These are phyloP conservation scores for Diatrype stigma DNA, from an alignment of 2,329 filamentous ascomycete species.

Conservation along the genomic window DNA sequence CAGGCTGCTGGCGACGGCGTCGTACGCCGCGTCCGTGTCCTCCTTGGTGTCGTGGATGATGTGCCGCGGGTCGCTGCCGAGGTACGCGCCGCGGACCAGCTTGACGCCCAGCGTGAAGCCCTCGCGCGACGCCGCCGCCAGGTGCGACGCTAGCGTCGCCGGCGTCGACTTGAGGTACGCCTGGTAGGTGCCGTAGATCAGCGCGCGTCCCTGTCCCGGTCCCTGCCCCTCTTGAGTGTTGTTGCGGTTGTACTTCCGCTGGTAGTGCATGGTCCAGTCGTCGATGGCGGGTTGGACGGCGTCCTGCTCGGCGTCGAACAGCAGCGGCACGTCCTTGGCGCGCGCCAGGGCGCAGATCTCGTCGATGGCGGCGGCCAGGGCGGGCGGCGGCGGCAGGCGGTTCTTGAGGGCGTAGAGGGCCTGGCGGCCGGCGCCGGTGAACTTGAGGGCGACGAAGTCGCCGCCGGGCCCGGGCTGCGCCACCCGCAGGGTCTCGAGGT, in stretches of 20 bases:
- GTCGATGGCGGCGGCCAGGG: constrained; percentile 66
- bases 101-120: constrained; percentile 69
- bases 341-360: constrained; percentile 70
- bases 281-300: constrained; percentile 76
- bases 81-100: constrained; percentile 71
- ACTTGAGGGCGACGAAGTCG: constrained; percentile 67
- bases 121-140: constrained; percentile 53
- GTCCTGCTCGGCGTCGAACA: constrained; percentile 85
- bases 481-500: constrained; percentile 67
- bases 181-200: constrained; percentile 79
- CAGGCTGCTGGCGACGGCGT: constrained; percentile 64
- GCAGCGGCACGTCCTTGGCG: constrained; percentile 64
- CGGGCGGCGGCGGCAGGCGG: constrained; percentile 56
- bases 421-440: constrained; percentile 76
- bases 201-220: constrained; percentile 59
- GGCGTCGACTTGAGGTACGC: constrained; percentile 67
- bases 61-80: constrained; percentile 64
- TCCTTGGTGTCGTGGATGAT: constrained; percentile 69
- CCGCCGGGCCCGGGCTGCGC: constrained; percentile 61
- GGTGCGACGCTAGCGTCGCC: constrained; percentile 52
- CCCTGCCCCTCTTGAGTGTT: no score
- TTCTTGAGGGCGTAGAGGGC: constrained; percentile 64
- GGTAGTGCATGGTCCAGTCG: constrained; percentile 72
- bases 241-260: constrained; percentile 77
- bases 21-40: constrained; percentile 68